phyloP scores from a whole-genome alignment of 768 basidiomycete genomes.

The Cantharellus anzutake region DNA sequence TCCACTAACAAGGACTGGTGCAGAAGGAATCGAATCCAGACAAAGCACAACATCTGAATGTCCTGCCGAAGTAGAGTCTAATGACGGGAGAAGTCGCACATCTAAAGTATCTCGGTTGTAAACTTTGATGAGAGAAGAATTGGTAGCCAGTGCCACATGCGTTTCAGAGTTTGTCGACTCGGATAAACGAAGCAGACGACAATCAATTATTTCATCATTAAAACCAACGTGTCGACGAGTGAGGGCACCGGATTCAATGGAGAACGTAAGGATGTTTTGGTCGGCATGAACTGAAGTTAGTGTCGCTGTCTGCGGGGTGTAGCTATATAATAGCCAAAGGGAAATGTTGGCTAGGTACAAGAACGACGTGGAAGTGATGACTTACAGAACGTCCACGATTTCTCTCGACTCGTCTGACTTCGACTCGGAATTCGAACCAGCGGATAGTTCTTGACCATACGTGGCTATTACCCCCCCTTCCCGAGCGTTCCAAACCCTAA shows the following conservation, averaged over 20 bases:
- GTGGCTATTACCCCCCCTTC: constrained; percentile 43
- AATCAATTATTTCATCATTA: constrained; percentile 96
- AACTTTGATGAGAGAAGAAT: constrained; percentile 84
- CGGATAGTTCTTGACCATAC: constrained; percentile 25
- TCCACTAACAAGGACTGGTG: constrained; percentile 66
- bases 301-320: constrained; percentile 40
- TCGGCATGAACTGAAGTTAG: constrained; percentile 82
- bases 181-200: constrained; percentile 44
- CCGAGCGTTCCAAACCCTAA: constrained; percentile 71
- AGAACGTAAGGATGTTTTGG: constrained; percentile 91
- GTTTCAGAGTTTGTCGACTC: constrained; percentile 26
- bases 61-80: neutral
- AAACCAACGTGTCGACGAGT: constrained; percentile 81
- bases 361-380: constrained; percentile 8
- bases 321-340: constrained; percentile 30
- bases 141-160: constrained; percentile 87
- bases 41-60: constrained; percentile 86
- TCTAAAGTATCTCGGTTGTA: constrained; percentile 64
- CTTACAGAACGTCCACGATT: constrained; percentile 68
- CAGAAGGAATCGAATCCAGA: constrained; percentile 47
- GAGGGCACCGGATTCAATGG: constrained; percentile 41
- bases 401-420: constrained; percentile 67
- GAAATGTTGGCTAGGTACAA: neutral
- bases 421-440: constrained; percentile 21
- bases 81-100: constrained; percentile 63